A percentile compares a stretch with the other conserved stretches of the same genome.
These are phyloP conservation scores for Middelhovenomyces tepae DNA, from an alignment of 805 yeast species.

Conservation along the genomic window DNA sequence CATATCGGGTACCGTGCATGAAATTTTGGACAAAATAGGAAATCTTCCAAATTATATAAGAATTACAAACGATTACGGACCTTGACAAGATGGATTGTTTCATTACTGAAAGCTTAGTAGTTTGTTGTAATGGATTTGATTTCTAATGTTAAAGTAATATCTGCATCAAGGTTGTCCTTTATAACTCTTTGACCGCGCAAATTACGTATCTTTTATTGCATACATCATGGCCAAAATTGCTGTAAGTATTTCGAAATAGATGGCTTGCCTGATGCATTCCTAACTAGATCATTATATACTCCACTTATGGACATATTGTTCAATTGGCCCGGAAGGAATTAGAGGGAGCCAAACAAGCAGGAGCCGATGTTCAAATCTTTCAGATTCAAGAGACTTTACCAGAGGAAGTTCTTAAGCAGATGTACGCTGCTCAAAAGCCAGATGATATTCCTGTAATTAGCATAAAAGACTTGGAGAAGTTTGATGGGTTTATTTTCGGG, in stretches of 20 bases:
- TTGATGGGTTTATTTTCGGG: conserved; percentile 81
- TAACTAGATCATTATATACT: conserved; percentile 48
- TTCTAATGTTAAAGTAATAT: background rate
- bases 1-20: no score
- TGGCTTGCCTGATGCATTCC: background rate
- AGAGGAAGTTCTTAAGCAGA: conserved; percentile 42
- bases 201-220: background rate
- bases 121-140: background rate
- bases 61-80: no score
- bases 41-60: no score
- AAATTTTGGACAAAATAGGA: no score
- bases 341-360: conserved; percentile 56
- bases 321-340: conserved; percentile 57
- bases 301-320: conserved; percentile 70
- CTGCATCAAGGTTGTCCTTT: background rate
- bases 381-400: conserved; percentile 72
- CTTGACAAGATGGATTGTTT: no score
- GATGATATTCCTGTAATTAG: conserved; percentile 42
- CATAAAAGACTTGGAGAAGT: conserved; percentile 50
- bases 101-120: conserved; percentile 1
- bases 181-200: background rate
- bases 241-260: conserved; percentile 10
- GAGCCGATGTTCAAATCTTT: conserved; percentile 57
- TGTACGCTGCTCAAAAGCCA: conserved; percentile 47
- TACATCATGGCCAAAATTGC: conserved; percentile 12